Evolutionary conservation across 176 grass and related monocot species (phyloP).

Genomic region (Carex cristatella): DNA sequence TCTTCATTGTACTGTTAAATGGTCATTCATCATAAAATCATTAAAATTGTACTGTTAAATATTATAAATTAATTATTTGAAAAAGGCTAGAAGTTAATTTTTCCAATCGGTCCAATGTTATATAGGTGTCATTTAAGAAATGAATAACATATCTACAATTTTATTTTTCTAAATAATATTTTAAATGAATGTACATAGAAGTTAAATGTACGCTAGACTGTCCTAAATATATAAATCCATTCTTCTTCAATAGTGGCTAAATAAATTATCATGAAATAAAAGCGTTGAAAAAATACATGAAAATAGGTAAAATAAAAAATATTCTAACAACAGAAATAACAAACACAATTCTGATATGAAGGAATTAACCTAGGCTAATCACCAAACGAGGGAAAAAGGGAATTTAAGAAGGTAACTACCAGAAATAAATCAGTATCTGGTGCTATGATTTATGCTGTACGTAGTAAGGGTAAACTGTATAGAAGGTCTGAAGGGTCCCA

Average conservation of each 20-base stretch:
- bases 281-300: neutral
- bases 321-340: neutral
- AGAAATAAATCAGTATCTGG: neutral
- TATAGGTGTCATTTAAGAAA: too few species aligned
- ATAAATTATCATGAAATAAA: neutral
- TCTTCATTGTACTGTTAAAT: too few species aligned
- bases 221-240: too few species aligned
- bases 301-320: neutral
- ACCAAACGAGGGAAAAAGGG: neutral
- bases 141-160: too few species aligned
- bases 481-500: conserved; percentile 9
- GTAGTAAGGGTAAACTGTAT: conserved; percentile 17
- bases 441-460: neutral
- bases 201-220: too few species aligned
- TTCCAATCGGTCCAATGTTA: too few species aligned
- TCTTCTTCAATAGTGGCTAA: neutral
- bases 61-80: too few species aligned
- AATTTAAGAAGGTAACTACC: neutral
- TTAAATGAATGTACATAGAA: too few species aligned
- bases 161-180: too few species aligned
- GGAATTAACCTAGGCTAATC: neutral
- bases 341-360: neutral
- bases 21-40: too few species aligned
- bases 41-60: too few species aligned
- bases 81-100: too few species aligned